Evolutionary conservation across 2,329 filamentous ascomycete species (phyloP), one percentile per base, ranked within the genome.

Genomic region (Colletotrichum ledebouriae): DNA sequence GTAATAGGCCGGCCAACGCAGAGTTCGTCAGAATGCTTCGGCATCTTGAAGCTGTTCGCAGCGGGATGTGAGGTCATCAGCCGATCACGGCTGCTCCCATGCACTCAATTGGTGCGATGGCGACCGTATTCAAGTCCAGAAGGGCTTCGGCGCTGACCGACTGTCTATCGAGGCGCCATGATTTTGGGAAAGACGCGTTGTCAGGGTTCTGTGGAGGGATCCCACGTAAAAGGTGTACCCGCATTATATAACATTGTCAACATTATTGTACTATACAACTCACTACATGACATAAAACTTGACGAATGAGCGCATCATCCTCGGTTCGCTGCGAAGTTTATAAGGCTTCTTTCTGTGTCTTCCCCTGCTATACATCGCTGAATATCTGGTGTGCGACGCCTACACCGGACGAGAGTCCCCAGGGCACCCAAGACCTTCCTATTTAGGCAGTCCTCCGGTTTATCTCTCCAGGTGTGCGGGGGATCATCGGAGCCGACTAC

Each of bases 21-120:
- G 79, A 81, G 66, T 80, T 80, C 63, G 77, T 79, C 11, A 63
- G 46, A 15, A 69, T 72, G 59, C 55, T 60, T 22, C 55, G 53
- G 25, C 49, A 70, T 15, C 67, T 80, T 13, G 71, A 71, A 33
- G 62, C 34, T 10, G 13, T 65, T 13, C 65, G 65, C 12, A 39
- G 13, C 20, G 37, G 29, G 9, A 25, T 55, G n/a, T 60, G 59
- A 47, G 9, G n/a, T 37, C 17, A 49, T 49, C 50, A 22, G 33
- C 13, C 52, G 11, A 29, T 29, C 29, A 29, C 6, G 29, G 9
- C 6, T 29, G 29, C 29, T 29, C 7, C 29, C 6, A 29, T 7
- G 29, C 29, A 29, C 29, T 9, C 6, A 6, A 29, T 61, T 53
- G 57, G 37, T 37, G 12, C 42, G 57, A 55, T 66, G 50, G 34